Evolutionary conservation across 148 eudicot species (phyloP), one percentile per base, ranked within the genome.

Genomic region (Camellia granthamiana): DNA sequence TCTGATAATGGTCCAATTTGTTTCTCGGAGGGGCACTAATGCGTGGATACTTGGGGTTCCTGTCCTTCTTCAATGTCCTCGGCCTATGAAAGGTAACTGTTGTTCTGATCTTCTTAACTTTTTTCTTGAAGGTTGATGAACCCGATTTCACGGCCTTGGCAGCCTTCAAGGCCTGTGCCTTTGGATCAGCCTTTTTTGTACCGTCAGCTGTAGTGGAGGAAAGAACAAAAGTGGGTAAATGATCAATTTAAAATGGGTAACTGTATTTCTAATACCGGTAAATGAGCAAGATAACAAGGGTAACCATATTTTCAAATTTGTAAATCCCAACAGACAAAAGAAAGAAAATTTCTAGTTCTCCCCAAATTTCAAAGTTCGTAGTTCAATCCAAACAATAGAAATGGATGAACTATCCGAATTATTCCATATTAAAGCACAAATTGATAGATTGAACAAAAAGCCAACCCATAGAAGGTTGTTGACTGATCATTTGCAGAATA

Each of bases 101-200:
- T 55, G 92, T 93, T 62, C 93, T 82, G 71, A 91, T 91, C 87
- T 93, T 93, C 88, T 88, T 91, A 4, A 86, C 80, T 62, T 85
- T 86, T 85, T 88, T 90, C 86, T 93, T 93, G 70, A 91, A 13
- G 63, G 89, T 82, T 43, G 90, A 72, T 38, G 88, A 82, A 54
- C 94, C 93, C 0, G 94, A 80, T 75, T 93, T 93, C 56, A 91
- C 94, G 3, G 97, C 94, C 86, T 91, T 93, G 79, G 97, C 94
- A 47, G 94, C 85, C 84, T 93, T 93, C 88, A 90, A 79, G 79
- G 97, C 97, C 81, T 93, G 92, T 0, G 91, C 87, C 86, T 88
- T 91, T 0, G 95, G 86, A 64, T 88, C 92, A 4, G 72, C 88
- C 82, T 83, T 83, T 77, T 86, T 86, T 6, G 82, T 18, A 11